Evolutionary conservation across 805 yeast species (phyloP), one percentile per base, ranked within the genome.

Genomic region (Ogataea henricii): DNA sequence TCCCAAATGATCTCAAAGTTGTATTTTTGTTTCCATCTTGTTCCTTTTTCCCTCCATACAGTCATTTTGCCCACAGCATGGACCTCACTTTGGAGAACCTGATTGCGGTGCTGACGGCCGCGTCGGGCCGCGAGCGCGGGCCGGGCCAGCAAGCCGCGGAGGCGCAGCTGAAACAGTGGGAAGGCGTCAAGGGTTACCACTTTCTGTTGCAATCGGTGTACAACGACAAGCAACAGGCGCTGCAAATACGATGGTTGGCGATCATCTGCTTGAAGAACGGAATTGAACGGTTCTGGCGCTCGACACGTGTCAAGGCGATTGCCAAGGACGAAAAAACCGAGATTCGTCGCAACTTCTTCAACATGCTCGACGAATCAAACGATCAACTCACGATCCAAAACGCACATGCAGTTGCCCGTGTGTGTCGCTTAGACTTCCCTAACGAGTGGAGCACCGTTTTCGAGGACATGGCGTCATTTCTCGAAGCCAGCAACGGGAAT

Each of bases 251-350:
- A 58, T 90, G 96, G 96, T 70, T 91, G 21, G 90, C 96, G 0
- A 76, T 89, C 1, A 92, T 92, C 35, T 87, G 86, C 54, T 82
- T 92, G 66, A 92, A 94, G 61, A 92, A 92, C 65, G 95, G 95
- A 1, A 73, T 89, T 17, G 96, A 89, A 14, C 81, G 79, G 60
- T 81, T 81, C 59, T 92, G 99, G 98, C 73, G 97, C 49, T 72
- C 84, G 1, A 73, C 89, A 0, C 73, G 88, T 16, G 68, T 73
- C 27, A 61, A 64, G 52, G 72, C 81, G 0, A 75, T 85, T 16
- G 54, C 75, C 2, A 77, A 75, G 40, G 89, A 85, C 14, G 97
- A 90, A 59, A 92, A 90, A 62, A 51, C 51, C 0, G 79, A 76
- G 40, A 89, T 90, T 40, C 74, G 82, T 49, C 57, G 68, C 16